Evolutionary conservation across 345 rosid genomes (phyloP).

Genomic region (Limnanthes douglasii): DNA sequence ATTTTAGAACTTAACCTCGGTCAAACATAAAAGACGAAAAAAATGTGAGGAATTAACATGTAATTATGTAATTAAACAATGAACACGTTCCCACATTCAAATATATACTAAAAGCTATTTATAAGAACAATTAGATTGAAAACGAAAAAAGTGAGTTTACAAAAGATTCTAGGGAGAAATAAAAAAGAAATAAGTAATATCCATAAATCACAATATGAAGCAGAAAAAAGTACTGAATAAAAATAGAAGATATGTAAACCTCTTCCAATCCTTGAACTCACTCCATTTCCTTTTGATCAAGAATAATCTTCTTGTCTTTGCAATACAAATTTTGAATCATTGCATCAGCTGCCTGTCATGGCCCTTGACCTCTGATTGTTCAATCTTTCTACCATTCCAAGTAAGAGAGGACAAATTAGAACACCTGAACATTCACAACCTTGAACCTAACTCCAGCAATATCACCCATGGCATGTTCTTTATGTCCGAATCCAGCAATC

Average conservation of each 20-base stretch:
- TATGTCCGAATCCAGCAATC: no score
- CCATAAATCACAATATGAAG: no score
- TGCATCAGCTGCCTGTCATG: slow-evolving; percentile 93
- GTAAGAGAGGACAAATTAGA: slow-evolving; percentile 4
- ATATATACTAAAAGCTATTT: neutral
- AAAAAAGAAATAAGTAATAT: neutral
- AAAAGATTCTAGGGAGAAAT: no score
- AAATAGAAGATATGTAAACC: slow-evolving; percentile 27
- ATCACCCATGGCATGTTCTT: no score
- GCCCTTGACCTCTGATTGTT: slow-evolving; percentile 75
- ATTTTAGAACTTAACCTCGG: no score
- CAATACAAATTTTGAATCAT: slow-evolving; percentile 73
- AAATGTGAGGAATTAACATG: no score
- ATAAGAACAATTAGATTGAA: slow-evolving; percentile 1
- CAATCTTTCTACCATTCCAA: slow-evolving; percentile 55
- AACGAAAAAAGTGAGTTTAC: slow-evolving; percentile 2
- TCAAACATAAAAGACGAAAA: no score
- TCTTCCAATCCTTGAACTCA: slow-evolving; percentile 77
- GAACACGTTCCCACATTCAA: neutral
- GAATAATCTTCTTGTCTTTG: slow-evolving; percentile 86
- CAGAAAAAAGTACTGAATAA: no score
- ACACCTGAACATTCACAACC: no score
- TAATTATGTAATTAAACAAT: no score
- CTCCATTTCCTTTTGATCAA: slow-evolving; percentile 82
- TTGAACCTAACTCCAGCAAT: no score